Evolutionary conservation across 108 stramenopile genomes (phyloP).

Genomic region (Cyclotella baltica): DNA sequence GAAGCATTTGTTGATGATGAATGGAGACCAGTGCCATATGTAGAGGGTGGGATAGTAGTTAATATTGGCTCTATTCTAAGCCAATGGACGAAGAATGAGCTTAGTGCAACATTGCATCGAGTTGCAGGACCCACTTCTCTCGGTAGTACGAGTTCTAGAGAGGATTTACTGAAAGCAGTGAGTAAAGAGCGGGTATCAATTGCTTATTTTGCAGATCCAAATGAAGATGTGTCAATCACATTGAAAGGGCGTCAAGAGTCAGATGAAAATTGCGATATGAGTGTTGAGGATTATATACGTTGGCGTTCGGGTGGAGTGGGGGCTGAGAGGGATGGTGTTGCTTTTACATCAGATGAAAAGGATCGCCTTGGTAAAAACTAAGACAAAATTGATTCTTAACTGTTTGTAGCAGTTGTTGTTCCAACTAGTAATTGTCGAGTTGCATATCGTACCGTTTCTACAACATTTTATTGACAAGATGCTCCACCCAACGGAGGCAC

Average conservation of each 20-base stretch:
- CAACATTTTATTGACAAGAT: conserved; percentile 36
- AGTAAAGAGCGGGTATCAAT: conserved; percentile 52
- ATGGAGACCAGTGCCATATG: conserved; percentile 68
- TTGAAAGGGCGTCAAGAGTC: conserved; percentile 5
- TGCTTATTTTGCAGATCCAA: conserved; percentile 81
- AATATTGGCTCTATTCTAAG: conserved; percentile 70
- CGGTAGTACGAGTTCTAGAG: conserved; percentile 16
- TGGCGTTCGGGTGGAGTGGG: conserved; percentile 66
- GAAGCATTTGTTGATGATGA: conserved; percentile 52
- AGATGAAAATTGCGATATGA: conserved; percentile 36
- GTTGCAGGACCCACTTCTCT: conserved; percentile 63
- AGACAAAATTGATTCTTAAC: not conserved
- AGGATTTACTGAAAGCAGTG: conserved; percentile 34
- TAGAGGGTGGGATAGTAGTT: conserved; percentile 64
- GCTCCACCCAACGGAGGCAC: conserved; percentile 48
- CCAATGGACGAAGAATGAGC: conserved; percentile 61
- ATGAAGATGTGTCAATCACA: conserved; percentile 46
- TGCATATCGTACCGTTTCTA: not conserved
- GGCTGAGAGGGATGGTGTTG: conserved; percentile 59
- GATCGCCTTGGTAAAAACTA: conserved; percentile 13
- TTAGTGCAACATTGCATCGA: conserved; percentile 72
- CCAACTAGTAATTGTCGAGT: not conserved
- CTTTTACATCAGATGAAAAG: conserved; percentile 54
- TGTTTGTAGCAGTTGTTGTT: no score
- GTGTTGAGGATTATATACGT: conserved; percentile 66